phyloP scores from a whole-genome alignment of 345 rosid genomes.

The Combretum micranthum region DNA sequence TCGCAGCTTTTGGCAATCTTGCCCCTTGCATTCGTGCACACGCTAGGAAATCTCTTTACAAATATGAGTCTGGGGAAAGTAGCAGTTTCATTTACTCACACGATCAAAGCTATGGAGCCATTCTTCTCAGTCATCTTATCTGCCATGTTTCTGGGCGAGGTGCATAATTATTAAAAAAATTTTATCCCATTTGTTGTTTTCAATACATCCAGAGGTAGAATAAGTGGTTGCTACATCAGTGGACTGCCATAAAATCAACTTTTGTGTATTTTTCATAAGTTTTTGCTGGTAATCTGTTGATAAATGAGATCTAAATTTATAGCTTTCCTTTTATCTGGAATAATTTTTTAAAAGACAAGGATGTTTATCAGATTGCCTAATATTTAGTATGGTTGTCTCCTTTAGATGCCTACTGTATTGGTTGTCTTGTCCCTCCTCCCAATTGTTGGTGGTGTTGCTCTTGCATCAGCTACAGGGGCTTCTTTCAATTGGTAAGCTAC shows the following conservation, averaged over 20 bases:
- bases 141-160: conserved; percentile 52
- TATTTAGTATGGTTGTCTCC: not conserved
- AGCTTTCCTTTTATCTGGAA: not conserved
- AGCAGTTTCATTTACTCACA: conserved; percentile 51
- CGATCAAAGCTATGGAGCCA: conserved; percentile 49
- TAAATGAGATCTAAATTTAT: not conserved
- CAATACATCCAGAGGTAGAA: no score
- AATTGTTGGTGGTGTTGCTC: conserved; percentile 39
- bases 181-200: no score
- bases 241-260: no score
- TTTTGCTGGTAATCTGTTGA: not conserved
- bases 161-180: conserved; percentile 1
- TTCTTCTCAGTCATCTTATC: conserved; percentile 48
- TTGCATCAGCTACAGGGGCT: conserved; percentile 40
- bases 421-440: conserved; percentile 30
- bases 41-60: conserved; percentile 37
- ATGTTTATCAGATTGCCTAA: not conserved
- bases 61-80: conserved; percentile 51
- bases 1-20: conserved; percentile 32
- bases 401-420: conserved; percentile 30
- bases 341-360: not conserved
- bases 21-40: conserved; percentile 39
- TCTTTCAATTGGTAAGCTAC: conserved; percentile 37
- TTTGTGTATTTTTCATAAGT: not conserved
- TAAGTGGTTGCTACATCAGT: no score